These are phyloP conservation scores for Penstemon barbatus DNA, from an alignment of 257 asterid genomes.

Conservation along the genomic window DNA sequence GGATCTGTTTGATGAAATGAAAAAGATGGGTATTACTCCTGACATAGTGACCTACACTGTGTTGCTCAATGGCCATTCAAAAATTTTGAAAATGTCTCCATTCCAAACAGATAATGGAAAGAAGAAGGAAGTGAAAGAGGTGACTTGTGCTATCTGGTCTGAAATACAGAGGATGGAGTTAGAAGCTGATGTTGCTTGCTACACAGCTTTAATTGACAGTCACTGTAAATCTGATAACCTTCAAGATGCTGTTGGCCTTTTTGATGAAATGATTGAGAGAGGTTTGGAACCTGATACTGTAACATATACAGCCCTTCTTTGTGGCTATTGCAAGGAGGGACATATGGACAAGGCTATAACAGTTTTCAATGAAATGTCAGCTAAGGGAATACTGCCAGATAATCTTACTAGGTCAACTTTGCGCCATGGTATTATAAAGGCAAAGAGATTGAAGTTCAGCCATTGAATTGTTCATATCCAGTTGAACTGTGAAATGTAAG, in stretches of 20 bases:
- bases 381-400: constrained; percentile 59
- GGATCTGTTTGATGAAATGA: constrained; percentile 63
- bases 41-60: constrained; percentile 73
- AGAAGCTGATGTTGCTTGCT: constrained; percentile 58
- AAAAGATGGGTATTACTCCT: constrained; percentile 59
- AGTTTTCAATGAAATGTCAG: constrained; percentile 53
- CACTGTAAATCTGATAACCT: constrained; percentile 65
- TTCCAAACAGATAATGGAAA: constrained; percentile 9
- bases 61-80: constrained; percentile 61
- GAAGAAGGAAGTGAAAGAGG: constrained; percentile 27
- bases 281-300: constrained; percentile 67
- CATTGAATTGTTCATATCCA: constrained; percentile 21
- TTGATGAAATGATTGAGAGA: constrained; percentile 58
- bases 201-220: constrained; percentile 72
- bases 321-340: constrained; percentile 66
- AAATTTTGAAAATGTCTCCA: constrained; percentile 33
- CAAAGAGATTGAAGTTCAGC: constrained; percentile 36
- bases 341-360: constrained; percentile 47
- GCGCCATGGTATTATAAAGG: constrained; percentile 33
- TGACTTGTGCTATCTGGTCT: constrained; percentile 33
- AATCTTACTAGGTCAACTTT: constrained; percentile 34
- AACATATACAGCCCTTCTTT: constrained; percentile 65
- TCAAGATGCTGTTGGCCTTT: constrained; percentile 59
- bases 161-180: constrained; percentile 57
- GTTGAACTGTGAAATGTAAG: no score